Conservation (phyloP, 768 basidiomycete species). For the Rhizopogon roseolus region DNA sequence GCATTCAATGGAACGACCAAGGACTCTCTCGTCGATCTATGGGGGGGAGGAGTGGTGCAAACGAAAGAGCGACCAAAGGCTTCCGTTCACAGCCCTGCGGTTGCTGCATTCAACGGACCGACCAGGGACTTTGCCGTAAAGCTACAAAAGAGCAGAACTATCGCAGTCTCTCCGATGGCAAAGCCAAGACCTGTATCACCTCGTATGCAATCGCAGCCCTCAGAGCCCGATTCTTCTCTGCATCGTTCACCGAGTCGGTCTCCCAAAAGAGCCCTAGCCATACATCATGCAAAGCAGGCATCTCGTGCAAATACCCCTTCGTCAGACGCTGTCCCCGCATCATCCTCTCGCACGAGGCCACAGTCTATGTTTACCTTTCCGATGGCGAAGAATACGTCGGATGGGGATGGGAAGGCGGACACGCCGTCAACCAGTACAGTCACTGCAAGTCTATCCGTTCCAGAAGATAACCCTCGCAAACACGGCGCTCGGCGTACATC, state of each 20-base stretch:
- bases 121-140: constrained; percentile 11
- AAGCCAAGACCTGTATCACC: constrained; percentile 20
- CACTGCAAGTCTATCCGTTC: constrained; percentile 39
- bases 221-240: constrained; percentile 5
- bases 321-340: constrained; percentile 18
- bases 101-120: constrained; percentile 10
- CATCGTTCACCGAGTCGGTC: constrained; percentile 24
- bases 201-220: constrained; percentile 14
- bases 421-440: constrained; percentile 22
- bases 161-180: constrained; percentile 11
- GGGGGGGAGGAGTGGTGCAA: constrained; percentile 51
- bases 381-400: constrained; percentile 32
- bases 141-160: constrained; percentile 16
- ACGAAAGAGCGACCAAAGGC: constrained; percentile 39
- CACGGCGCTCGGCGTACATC: constrained; percentile 55
- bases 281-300: constrained; percentile 26
- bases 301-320: constrained; percentile 19
- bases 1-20: constrained; percentile 7
- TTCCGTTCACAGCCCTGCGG: constrained; percentile 11
- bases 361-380: constrained; percentile 82
- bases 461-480: constrained; percentile 41
- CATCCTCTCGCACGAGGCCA: constrained; percentile 54
- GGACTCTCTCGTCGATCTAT: constrained; percentile 47
- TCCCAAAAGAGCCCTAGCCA: constrained; percentile 22
- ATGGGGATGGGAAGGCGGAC: constrained; percentile 37